phyloP scores from a whole-genome alignment of 805 yeast genomes.

The Cephaloascus fragrans region DNA sequence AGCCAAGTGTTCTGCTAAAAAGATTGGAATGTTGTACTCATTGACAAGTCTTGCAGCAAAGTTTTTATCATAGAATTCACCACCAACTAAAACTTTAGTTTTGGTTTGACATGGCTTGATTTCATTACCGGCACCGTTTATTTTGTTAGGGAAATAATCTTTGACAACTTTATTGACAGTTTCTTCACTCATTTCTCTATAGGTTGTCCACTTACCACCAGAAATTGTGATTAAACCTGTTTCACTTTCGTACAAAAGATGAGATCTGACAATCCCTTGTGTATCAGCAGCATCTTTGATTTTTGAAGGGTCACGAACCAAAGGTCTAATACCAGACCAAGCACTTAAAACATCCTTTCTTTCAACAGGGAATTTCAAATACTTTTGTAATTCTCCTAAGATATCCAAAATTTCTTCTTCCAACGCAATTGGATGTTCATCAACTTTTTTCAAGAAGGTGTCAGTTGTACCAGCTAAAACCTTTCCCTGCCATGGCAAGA shows the following conservation, averaged over 20 bases:
- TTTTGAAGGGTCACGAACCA: slow-evolving; percentile 71
- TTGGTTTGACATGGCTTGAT: slow-evolving; percentile 43
- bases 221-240: slow-evolving; percentile 80
- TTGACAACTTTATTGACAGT: slow-evolving; percentile 68
- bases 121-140: slow-evolving; percentile 11
- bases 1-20: slow-evolving; percentile 73
- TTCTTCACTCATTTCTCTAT: slow-evolving; percentile 96
- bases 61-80: slow-evolving; percentile 67
- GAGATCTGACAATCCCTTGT: slow-evolving; percentile 87
- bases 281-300: slow-evolving; percentile 45
- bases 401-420: slow-evolving; percentile 88
- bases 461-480: slow-evolving; percentile 96
- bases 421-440: slow-evolving; percentile 71
- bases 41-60: slow-evolving; percentile 74
- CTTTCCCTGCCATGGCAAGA: slow-evolving; percentile 96
- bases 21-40: slow-evolving; percentile 60
- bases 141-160: slow-evolving; percentile 25
- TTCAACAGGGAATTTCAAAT: slow-evolving; percentile 79
- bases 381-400: slow-evolving; percentile 78
- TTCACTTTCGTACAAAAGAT: slow-evolving; percentile 62
- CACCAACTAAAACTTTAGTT: slow-evolving; percentile 60
- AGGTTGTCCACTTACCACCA: slow-evolving; percentile 98
- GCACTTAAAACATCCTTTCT: slow-evolving; percentile 89
- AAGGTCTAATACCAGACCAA: slow-evolving; percentile 95
- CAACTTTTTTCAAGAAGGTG: slow-evolving; percentile 65